Percentiles rank a stretch among this genome's conserved stretches.
These are phyloP conservation scores for Botrytis tulipae DNA, from an alignment of 2,329 filamentous ascomycete genomes.

Conservation along the genomic window DNA sequence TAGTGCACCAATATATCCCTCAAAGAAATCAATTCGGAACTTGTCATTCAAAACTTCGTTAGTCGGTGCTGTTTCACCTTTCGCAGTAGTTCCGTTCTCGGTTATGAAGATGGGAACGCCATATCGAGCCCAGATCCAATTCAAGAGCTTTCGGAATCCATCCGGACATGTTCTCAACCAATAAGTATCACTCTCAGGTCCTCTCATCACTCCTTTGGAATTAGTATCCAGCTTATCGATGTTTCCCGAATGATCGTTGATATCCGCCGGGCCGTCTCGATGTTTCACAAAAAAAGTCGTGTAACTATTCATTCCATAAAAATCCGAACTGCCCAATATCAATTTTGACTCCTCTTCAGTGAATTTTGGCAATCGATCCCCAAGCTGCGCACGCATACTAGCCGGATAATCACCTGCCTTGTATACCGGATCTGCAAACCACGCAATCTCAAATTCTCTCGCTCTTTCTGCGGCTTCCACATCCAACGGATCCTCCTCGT, in stretches of 20 bases:
- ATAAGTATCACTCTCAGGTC: slow-evolving; percentile 73
- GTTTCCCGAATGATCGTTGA: slow-evolving; percentile 70
- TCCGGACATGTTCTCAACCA: slow-evolving; percentile 74
- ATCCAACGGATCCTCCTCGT: slow-evolving; percentile 69
- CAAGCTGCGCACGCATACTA: slow-evolving; percentile 78
- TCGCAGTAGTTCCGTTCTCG: slow-evolving; percentile 81
- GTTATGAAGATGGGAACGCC: slow-evolving; percentile 79
- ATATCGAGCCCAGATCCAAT: slow-evolving; percentile 76
- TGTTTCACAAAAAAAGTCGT: slow-evolving; percentile 81
- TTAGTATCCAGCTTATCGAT: slow-evolving; percentile 69
- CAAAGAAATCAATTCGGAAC: slow-evolving; percentile 76
- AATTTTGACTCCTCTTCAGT: slow-evolving; percentile 65
- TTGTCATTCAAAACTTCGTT: slow-evolving; percentile 74
- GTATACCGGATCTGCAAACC: slow-evolving; percentile 86
- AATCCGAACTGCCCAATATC: slow-evolving; percentile 79
- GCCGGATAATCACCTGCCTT: slow-evolving; percentile 72
- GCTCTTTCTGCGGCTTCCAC: slow-evolving; percentile 73
- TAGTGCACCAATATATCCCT: slow-evolving; percentile 72
- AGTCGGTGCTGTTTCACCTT: slow-evolving; percentile 71
- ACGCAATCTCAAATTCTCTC: slow-evolving; percentile 80
- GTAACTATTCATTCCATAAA: slow-evolving; percentile 93
- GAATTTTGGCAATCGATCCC: slow-evolving; percentile 72
- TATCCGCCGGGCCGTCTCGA: slow-evolving; percentile 57
- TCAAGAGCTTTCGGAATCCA: slow-evolving; percentile 74
- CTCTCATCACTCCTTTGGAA: slow-evolving; percentile 70